Conservation (phyloP, 2,329 filamentous ascomycete species). For the Fusarium pseudonygamai region DNA sequence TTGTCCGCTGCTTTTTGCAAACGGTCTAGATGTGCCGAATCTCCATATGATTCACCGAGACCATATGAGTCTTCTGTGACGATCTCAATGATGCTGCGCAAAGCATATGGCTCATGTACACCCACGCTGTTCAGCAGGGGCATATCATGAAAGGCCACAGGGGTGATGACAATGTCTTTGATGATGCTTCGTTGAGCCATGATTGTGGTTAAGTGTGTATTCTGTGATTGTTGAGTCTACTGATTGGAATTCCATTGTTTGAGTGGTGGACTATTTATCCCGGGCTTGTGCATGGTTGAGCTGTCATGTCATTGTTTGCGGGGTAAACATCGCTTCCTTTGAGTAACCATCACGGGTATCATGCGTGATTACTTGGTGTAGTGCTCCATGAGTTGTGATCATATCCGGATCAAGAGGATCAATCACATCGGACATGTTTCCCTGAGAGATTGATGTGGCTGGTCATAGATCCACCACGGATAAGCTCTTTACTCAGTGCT, state of each 20-base stretch:
- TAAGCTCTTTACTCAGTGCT: conserved; percentile 5
- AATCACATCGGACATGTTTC: conserved; percentile 16
- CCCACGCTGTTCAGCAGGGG: conserved; percentile 55
- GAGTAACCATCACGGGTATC: background rate
- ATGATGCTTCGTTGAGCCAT: conserved; percentile 47
- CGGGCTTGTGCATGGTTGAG: background rate
- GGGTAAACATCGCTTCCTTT: conserved; percentile 6
- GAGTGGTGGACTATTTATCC: conserved; percentile 33
- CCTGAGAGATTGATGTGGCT: background rate
- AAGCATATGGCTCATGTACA: conserved; percentile 54
- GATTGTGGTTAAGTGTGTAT: background rate
- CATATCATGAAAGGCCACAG: conserved; percentile 57
- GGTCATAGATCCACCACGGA: conserved; percentile 18
- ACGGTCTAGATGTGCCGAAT: conserved; percentile 49
- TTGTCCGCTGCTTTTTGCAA: conserved; percentile 46
- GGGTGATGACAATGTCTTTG: conserved; percentile 52
- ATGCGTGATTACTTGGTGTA: background rate
- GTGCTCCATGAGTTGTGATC: conserved; percentile 1
- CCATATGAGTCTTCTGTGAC: conserved; percentile 49
- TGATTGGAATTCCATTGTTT: background rate
- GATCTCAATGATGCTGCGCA: conserved; percentile 54
- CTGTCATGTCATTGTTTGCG: background rate
- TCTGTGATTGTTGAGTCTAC: background rate
- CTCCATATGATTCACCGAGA: conserved; percentile 54
- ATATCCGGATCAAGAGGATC: conserved; percentile 15